Evolutionary conservation across 352 stramenopile species (phyloP).

Genomic region (Pythium dissimile): DNA sequence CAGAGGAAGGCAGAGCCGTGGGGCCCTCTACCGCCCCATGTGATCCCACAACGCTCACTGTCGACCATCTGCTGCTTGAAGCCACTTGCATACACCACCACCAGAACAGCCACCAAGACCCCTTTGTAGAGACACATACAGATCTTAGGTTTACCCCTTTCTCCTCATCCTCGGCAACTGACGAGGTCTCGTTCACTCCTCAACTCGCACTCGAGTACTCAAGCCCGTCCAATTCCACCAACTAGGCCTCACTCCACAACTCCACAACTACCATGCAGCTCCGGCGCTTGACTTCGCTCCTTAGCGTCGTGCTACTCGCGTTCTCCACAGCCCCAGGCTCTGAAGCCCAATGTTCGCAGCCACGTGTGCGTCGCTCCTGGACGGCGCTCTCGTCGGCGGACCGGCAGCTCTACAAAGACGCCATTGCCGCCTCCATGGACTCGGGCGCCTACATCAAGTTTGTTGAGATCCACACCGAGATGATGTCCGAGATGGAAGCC

Average conservation of each 20-base stretch:
- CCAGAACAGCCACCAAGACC: too few relatives aligned
- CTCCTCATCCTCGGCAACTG: too few relatives aligned
- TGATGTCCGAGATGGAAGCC: slow-evolving; percentile 24
- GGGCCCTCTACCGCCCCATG: neutral
- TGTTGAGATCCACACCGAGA: slow-evolving; percentile 29
- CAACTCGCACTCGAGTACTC: slow-evolving; percentile 5
- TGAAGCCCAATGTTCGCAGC: neutral
- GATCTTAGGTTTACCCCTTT: too few relatives aligned
- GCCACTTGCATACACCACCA: neutral
- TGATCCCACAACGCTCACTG: neutral
- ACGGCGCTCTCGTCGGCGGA: slow-evolving; percentile 16
- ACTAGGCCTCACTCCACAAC: neutral
- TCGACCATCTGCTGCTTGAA: neutral
- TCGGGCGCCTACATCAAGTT: slow-evolving; percentile 28
- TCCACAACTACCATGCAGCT: neutral
- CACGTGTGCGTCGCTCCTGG: slow-evolving; percentile 19
- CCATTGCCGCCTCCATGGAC: slow-evolving; percentile 28
- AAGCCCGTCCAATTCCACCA: neutral
- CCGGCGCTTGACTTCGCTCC: neutral
- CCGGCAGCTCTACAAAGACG: slow-evolving; percentile 26
- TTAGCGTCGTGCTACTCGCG: neutral
- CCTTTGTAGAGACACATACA: too few relatives aligned
- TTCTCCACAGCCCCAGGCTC: neutral
- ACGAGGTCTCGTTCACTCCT: too few relatives aligned
- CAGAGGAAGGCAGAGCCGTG: neutral